Conservation (phyloP, 2,329 filamentous ascomycete genomes). For the Ramularia collo-cygni region DNA sequence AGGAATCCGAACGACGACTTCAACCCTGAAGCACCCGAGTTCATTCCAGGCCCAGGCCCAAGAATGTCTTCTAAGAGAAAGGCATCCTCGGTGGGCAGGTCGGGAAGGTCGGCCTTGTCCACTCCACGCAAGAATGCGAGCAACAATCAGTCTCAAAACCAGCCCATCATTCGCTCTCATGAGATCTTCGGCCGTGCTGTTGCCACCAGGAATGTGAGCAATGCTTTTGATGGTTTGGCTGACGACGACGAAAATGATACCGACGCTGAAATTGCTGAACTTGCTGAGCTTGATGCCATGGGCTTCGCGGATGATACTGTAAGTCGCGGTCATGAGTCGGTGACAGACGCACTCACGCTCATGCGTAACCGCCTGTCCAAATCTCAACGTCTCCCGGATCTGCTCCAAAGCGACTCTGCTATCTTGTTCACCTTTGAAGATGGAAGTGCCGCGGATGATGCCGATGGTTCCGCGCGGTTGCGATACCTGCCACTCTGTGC, state of each 20-base stretch:
- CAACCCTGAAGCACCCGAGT: conserved; percentile 21
- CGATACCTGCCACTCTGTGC: conserved; percentile 20
- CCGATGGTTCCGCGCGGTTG: conserved; percentile 6
- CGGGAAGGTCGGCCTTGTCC: conserved; percentile 11
- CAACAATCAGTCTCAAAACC: conserved; percentile 1
- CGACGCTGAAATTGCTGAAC: neutral
- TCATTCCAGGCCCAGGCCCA: conserved; percentile 16
- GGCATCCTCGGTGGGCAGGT: conserved; percentile 18
- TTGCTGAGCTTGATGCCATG: conserved; percentile 5
- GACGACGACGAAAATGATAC: conserved; percentile 3
- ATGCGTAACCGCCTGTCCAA: conserved; percentile 7
- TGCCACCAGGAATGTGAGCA: neutral
- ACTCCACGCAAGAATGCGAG: conserved; percentile 5
- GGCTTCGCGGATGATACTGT: neutral
- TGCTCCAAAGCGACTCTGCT: conserved; percentile 11
- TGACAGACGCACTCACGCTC: conserved; percentile 7
- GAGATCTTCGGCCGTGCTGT: conserved; percentile 15
- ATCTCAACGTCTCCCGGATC: conserved; percentile 1
- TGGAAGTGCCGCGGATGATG: neutral
- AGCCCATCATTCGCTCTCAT: conserved; percentile 14
- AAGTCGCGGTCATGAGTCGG: conserved; percentile 4
- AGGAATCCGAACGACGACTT: conserved; percentile 6
- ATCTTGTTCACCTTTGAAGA: conserved; percentile 15
- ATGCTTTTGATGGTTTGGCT: conserved; percentile 2
- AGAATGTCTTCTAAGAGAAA: conserved; percentile 24